Evolutionary conservation across 495 filamentous ascomycete genomes (phyloP).

Genomic region (Aspergillus kassunensis): DNA sequence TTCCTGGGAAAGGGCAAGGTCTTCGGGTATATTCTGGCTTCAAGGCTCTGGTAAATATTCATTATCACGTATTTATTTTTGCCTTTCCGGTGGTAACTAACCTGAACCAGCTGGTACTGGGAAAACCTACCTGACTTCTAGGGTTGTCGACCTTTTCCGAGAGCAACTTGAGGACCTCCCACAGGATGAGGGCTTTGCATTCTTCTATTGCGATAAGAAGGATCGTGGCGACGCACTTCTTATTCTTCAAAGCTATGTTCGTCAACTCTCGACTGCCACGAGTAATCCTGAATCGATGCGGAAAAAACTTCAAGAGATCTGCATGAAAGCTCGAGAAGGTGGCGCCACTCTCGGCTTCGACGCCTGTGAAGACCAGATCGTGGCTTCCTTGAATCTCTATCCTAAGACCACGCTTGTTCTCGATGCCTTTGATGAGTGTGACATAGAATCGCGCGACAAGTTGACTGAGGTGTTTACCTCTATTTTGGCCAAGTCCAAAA

Average conservation of each 20-base stretch:
- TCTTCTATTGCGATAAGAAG: constrained; percentile 37
- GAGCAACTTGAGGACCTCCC: too few relatives aligned
- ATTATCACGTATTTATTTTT: too few relatives aligned
- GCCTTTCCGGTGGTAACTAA: too few relatives aligned
- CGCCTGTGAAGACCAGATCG: constrained; percentile 24
- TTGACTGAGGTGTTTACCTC: constrained; percentile 30
- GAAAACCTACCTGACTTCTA: too few relatives aligned
- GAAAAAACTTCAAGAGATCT: constrained; percentile 10
- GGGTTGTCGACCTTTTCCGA: too few relatives aligned
- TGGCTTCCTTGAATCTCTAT: constrained; percentile 12
- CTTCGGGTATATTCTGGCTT: constrained; percentile 20
- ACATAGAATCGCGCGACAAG: constrained; percentile 22
- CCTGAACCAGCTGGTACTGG: too few relatives aligned
- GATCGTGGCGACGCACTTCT: constrained; percentile 26
- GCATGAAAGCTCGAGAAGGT: constrained; percentile 8
- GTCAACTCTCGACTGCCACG: constrained; percentile 31
- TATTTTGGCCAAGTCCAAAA: constrained; percentile 22
- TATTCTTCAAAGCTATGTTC: constrained; percentile 33
- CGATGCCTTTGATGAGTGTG: constrained; percentile 47
- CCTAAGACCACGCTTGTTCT: constrained; percentile 32
- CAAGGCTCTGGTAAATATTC: constrained; percentile 36
- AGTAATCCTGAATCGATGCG: constrained; percentile 12
- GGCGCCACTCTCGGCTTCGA: constrained; percentile 17
- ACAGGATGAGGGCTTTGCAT: constrained; percentile 33
- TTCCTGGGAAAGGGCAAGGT: constrained; percentile 12